Evolutionary conservation across 805 yeast species (phyloP).

Genomic region (Vanderwaltozyma polyspora): DNA sequence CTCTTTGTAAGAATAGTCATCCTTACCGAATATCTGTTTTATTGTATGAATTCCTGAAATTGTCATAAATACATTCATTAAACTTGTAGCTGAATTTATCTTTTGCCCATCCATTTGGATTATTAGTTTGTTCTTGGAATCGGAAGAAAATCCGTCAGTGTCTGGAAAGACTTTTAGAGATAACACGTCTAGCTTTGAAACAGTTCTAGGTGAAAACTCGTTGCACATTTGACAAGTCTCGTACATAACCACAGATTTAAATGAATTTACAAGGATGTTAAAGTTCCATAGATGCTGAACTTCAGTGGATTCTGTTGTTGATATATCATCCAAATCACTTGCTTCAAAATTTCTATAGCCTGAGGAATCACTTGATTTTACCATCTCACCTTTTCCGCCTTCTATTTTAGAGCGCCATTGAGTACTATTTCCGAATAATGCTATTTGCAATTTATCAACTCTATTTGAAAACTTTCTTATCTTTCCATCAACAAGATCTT

Average conservation of each 20-base stretch:
- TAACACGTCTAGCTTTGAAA: slow-evolving; percentile 24
- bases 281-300: slow-evolving; percentile 23
- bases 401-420: slow-evolving; percentile 19
- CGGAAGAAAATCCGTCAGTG: slow-evolving; percentile 11
- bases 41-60: slow-evolving; percentile 36
- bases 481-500: slow-evolving; percentile 32
- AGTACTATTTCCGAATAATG: slow-evolving; percentile 17
- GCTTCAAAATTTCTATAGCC: slow-evolving; percentile 7
- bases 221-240: slow-evolving; percentile 23
- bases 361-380: slow-evolving; percentile 7
- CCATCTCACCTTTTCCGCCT: slow-evolving; percentile 12
- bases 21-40: slow-evolving; percentile 30
- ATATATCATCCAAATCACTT: slow-evolving; percentile 14
- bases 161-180: slow-evolving; percentile 20
- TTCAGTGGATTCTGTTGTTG: slow-evolving; percentile 26
- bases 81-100: slow-evolving; percentile 28
- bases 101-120: slow-evolving; percentile 20
- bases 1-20: slow-evolving; percentile 13
- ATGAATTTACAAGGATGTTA: slow-evolving; percentile 12
- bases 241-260: slow-evolving; percentile 22
- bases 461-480: slow-evolving; percentile 26
- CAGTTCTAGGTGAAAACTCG: slow-evolving; percentile 17
- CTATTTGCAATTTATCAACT: slow-evolving; percentile 18
- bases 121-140: slow-evolving; percentile 13
- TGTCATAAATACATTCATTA: slow-evolving; percentile 35